Conservation (phyloP, 768 basidiomycete species). For the Amanita rimosa region DNA sequence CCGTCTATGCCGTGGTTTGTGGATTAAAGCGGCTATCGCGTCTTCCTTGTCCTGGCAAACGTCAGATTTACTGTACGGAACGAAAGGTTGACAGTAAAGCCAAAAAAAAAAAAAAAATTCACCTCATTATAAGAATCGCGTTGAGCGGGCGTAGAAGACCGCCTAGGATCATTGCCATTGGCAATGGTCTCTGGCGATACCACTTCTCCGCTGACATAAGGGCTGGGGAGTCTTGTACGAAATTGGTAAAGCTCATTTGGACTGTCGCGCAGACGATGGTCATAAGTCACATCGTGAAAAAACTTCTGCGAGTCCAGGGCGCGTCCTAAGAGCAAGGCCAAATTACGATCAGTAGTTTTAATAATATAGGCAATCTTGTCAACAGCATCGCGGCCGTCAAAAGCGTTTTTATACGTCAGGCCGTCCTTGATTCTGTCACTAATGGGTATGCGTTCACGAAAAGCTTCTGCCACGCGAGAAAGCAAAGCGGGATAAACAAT, state of each 20-base stretch:
- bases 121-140: slow-evolving; percentile 19
- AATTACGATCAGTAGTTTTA: slow-evolving; percentile 94
- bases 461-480: slow-evolving; percentile 89
- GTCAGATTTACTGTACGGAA: slow-evolving; percentile 3
- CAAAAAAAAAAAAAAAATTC: background rate
- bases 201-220: slow-evolving; percentile 76
- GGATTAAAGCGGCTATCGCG: slow-evolving; percentile 16
- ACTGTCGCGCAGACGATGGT: slow-evolving; percentile 88
- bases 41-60: slow-evolving; percentile 17
- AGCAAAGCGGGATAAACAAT: slow-evolving; percentile 93
- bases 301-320: slow-evolving; percentile 97
- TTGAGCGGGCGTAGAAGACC: slow-evolving; percentile 5
- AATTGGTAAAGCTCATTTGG: slow-evolving; percentile 90
- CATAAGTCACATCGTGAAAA: slow-evolving; percentile 99
- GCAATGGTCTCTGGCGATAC: slow-evolving; percentile 78
- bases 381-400: slow-evolving; percentile 95
- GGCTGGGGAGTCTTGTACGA: slow-evolving; percentile 68
- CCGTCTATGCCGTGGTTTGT: slow-evolving; percentile 19
- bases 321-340: slow-evolving; percentile 89
- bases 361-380: slow-evolving; percentile 97
- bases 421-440: slow-evolving; percentile 87
- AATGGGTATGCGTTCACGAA: slow-evolving; percentile 70
- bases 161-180: slow-evolving; percentile 11
- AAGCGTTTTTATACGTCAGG: slow-evolving; percentile 90
- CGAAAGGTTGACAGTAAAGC: background rate